phyloP scores from a whole-genome alignment of 164 flowering plant genomes.

The Chloranthus sessilifolius region DNA sequence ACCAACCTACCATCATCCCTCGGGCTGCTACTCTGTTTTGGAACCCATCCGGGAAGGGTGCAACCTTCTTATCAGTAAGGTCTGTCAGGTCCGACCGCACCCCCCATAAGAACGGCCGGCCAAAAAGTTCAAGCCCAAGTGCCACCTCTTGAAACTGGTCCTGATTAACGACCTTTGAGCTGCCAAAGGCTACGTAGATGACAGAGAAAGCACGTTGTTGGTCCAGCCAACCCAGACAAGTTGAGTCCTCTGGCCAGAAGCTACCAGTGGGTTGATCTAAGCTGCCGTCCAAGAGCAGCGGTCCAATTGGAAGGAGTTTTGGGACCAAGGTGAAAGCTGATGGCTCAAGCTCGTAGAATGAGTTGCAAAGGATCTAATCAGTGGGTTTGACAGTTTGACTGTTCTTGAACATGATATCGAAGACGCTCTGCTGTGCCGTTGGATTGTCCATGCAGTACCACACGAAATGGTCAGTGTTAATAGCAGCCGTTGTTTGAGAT shows the following conservation, averaged over 20 bases:
- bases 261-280: neutral
- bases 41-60: constrained; percentile 8
- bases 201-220: neutral
- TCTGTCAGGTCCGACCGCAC: constrained; percentile 3
- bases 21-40: neutral
- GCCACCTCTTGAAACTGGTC: neutral
- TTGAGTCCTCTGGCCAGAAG: constrained; percentile 8
- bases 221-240: constrained; percentile 6
- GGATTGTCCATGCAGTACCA: constrained; percentile 16
- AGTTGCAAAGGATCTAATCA: constrained; percentile 33
- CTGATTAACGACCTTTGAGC: neutral
- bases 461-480: constrained; percentile 10
- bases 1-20: constrained; percentile 6
- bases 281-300: neutral
- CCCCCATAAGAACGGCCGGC: neutral
- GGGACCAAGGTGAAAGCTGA: neutral
- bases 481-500: constrained; percentile 18
- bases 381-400: constrained; percentile 9
- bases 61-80: neutral
- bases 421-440: constrained; percentile 4
- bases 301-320: neutral
- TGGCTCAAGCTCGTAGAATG: constrained; percentile 28
- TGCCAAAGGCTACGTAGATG: constrained; percentile 3
- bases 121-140: neutral
- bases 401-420: constrained; percentile 1